Conservation (phyloP, 768 basidiomycete genomes). For the Termitomyces sp. region DNA sequence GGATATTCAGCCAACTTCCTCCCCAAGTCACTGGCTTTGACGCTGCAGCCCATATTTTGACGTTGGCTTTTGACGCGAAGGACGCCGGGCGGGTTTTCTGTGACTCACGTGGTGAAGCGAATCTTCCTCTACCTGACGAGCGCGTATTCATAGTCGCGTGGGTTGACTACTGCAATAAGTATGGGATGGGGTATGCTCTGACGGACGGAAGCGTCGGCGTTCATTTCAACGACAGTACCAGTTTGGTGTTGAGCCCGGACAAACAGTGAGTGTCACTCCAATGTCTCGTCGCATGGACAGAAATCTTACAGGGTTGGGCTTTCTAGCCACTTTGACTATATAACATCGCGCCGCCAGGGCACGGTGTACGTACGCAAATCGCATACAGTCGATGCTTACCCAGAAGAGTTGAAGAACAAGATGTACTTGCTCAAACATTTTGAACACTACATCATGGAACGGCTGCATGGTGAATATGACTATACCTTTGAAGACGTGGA, state of each 20-base stretch:
- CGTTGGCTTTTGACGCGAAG: conserved; percentile 65
- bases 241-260: conserved; percentile 77
- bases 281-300: background rate
- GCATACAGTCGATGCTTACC: conserved; percentile 63
- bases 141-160: conserved; percentile 94
- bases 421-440: conserved; percentile 92
- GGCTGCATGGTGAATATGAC: conserved; percentile 78
- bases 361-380: conserved; percentile 68
- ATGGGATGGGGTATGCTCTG: conserved; percentile 98
- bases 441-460: conserved; percentile 90
- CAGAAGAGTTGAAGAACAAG: conserved; percentile 83
- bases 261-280: conserved; percentile 59
- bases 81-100: conserved; percentile 59
- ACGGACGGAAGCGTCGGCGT: conserved; percentile 94
- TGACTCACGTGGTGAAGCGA: conserved; percentile 50
- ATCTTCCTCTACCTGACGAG: conserved; percentile 49
- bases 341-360: conserved; percentile 63
- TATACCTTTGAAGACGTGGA: conserved; percentile 72
- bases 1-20: background rate
- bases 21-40: conserved; percentile 56
- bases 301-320: background rate
- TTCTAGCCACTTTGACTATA: conserved; percentile 82
- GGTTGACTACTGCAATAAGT: conserved; percentile 99
- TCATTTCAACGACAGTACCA: conserved; percentile 95
- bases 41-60: conserved; percentile 44